Conservation (phyloP, 192 early-diverging fungal species). For the Coemansia sp. region DNA sequence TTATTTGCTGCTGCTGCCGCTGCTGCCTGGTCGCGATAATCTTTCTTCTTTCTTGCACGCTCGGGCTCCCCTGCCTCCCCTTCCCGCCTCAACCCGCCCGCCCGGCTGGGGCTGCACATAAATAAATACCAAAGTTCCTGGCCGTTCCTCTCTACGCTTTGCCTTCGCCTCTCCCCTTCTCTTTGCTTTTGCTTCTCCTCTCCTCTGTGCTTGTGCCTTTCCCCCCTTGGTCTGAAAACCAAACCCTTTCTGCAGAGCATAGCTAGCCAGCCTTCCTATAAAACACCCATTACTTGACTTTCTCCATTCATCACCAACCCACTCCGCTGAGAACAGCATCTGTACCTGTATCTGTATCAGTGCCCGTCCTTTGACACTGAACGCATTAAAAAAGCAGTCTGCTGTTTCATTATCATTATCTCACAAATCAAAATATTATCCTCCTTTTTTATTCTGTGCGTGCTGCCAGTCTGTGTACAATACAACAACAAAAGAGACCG, state of each 20-base stretch:
- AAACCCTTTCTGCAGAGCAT: background rate
- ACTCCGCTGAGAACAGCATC: too few relatives aligned
- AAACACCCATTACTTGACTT: too few relatives aligned
- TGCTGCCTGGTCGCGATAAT: constrained; percentile 43
- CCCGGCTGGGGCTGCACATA: constrained; percentile 13
- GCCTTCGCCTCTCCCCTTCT: constrained; percentile 8
- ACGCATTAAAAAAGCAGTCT: background rate
- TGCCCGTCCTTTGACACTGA: background rate
- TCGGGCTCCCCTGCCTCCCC: constrained; percentile 40
- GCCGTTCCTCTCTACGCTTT: constrained; percentile 10
- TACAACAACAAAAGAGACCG: background rate
- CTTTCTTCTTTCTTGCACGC: constrained; percentile 29
- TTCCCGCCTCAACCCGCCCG: constrained; percentile 18
- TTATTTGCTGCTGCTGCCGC: constrained; percentile 2
- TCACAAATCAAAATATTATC: background rate
- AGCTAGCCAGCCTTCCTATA: background rate
- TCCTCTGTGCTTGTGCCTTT: constrained; percentile 11
- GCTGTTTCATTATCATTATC: constrained; percentile 4
- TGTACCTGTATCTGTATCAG: background rate
- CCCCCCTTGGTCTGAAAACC: constrained; percentile 6
- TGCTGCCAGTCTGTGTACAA: constrained; percentile 11
- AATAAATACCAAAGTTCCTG: constrained; percentile 54
- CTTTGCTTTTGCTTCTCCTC: constrained; percentile 7
- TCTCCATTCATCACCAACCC: background rate
- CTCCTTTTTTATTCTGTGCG: background rate